Percentiles rank a stretch among this genome's conserved stretches.
phyloP scores from a whole-genome alignment of 106 monocot genomes.

The Hemerocallis citrina region DNA sequence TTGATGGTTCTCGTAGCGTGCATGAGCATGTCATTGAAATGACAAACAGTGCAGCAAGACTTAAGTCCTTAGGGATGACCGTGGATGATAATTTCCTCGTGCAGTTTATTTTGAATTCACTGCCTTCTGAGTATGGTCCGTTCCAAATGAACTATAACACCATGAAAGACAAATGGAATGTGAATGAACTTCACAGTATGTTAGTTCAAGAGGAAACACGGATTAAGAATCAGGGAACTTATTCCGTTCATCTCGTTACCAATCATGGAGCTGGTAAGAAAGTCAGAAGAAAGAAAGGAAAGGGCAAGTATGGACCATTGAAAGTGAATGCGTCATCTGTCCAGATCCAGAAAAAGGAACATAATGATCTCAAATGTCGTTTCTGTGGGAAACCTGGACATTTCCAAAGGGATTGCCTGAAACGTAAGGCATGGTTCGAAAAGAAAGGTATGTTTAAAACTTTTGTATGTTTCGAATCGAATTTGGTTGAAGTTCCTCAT shows the following conservation, averaged over 20 bases:
- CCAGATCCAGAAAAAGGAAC: not conserved
- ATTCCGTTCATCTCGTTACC: not conserved
- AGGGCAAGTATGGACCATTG: not conserved
- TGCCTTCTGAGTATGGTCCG: constrained; percentile 6
- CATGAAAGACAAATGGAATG: constrained; percentile 5
- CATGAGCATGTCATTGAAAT: constrained; percentile 12
- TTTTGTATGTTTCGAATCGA: constrained; percentile 4
- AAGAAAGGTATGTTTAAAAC: constrained; percentile 9
- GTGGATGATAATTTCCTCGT: constrained; percentile 9
- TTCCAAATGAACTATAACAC: constrained; percentile 14
- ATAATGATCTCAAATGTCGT: too few relatives aligned
- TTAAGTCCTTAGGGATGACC: not conserved
- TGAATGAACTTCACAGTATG: constrained; percentile 7
- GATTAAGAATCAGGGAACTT: constrained; percentile 1
- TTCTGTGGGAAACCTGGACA: constrained; percentile 7
- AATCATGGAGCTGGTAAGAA: constrained; percentile 1
- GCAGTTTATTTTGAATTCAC: constrained; percentile 1
- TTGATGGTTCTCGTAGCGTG: constrained; percentile 5
- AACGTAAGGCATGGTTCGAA: constrained; percentile 16
- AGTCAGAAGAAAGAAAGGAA: not conserved
- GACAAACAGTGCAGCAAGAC: constrained; percentile 10
- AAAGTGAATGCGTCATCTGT: not conserved
- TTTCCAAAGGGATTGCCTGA: constrained; percentile 3
- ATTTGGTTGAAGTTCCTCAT: not conserved
- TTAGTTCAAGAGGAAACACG: constrained; percentile 3